phyloP scores from a whole-genome alignment of 1,139 yeast genomes.

The Lodderomyces margitis region DNA sequence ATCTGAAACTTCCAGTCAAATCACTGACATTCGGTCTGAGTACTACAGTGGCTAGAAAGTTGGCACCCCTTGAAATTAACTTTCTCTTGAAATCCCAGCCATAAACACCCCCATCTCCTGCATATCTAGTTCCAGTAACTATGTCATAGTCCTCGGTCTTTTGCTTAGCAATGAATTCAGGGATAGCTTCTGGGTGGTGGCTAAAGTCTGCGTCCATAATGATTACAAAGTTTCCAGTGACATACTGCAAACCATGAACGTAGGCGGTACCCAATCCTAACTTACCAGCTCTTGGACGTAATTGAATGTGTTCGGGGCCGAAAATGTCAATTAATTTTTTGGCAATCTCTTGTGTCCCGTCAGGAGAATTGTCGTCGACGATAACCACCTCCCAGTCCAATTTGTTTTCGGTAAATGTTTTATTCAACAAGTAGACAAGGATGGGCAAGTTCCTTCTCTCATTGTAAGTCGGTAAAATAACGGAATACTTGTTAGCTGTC shows the following conservation, averaged over 20 bases:
- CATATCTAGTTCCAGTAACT: conserved; percentile 84
- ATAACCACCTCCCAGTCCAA: conserved; percentile 77
- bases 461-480: conserved; percentile 77
- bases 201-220: conserved; percentile 89
- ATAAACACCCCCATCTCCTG: conserved; percentile 79
- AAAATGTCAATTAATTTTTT: conserved; percentile 60
- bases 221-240: conserved; percentile 72
- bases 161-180: conserved; percentile 70
- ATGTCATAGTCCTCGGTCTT: conserved; percentile 65
- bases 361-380: conserved; percentile 82
- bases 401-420: conserved; percentile 60
- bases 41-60: conserved; percentile 70
- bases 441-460: conserved; percentile 72
- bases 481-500: conserved; percentile 59
- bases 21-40: conserved; percentile 75
- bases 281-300: conserved; percentile 76
- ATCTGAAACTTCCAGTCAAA: conserved; percentile 76
- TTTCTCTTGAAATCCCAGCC: conserved; percentile 87
- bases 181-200: conserved; percentile 80
- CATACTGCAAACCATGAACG: conserved; percentile 72
- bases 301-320: conserved; percentile 62
- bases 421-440: conserved; percentile 66
- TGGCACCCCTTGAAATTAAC: conserved; percentile 78
- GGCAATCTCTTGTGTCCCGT: conserved; percentile 78
- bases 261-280: conserved; percentile 83